Evolutionary conservation across 805 yeast species (phyloP), one percentile per base, ranked within the genome.

Genomic region (Nakazawaea populi): DNA sequence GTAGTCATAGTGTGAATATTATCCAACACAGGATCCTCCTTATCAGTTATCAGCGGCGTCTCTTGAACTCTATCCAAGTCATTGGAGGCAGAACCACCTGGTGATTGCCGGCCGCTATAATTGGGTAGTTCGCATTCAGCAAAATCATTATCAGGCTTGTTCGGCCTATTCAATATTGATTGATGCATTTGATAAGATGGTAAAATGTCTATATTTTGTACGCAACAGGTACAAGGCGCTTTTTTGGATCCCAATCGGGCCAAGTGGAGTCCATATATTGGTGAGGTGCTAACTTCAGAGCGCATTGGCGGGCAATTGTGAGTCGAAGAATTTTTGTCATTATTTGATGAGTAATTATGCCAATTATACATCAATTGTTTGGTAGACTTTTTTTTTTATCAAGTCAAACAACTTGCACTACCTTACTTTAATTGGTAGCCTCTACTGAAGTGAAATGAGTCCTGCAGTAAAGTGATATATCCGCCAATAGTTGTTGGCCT

Each of bases 111-210:
- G 14, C 27, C 41, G 24, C 24, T 12, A 8, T 38, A 38, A 38
- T 9, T 14, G 12, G 41, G 41, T 14, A 38, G 9, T 38, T 8
- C 14, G 10, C 10, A 9, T 4, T 41, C 44, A 4, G 28, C 14
- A 11, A 10, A 12, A n/a, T 6, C 18, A 28, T 14, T 30, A 18
- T 24, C 34, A 6, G 31, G 12, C 24, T 38, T 24, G 24, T 11
- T 38, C 12, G 24, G n/a, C 48, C 65, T 51, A 43, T 61, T 62
- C 32, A 62, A 54, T 53, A 60, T 44, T 47, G 52, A 74, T 56
- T 79, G 81, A 58, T 80, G 82, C 83, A 83, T 79, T 55, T 83
- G 87, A 58, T 83, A 84, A 0, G 87, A 81, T 0, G 89, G 89
- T 39, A 83, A 62, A 2, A 83, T 77, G 57, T 83, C 88, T 47